Base-by-base conservation (phyloP, 768 basidiomycete genomes). In the Suillus variegatus region DNA sequence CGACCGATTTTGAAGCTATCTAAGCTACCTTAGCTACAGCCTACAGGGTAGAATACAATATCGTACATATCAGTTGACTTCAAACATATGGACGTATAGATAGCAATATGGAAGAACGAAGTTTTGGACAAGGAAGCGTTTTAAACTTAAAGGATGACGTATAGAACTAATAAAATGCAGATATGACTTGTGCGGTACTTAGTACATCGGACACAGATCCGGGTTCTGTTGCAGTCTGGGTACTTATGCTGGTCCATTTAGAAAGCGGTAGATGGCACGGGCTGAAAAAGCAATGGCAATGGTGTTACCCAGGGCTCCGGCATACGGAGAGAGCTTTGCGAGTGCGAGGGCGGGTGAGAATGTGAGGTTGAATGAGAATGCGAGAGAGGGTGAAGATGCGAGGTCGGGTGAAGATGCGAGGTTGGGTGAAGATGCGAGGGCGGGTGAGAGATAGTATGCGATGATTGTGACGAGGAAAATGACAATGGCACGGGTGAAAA, bases 271-370 rank as follows among this genome's bases (percentile, higher is more conserved):
- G 62, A 5, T 52, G 64, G 36, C 35, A 64, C 54, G 4, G 36
- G 56, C 13, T 64, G 65, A 41, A 40, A 49, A 12, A 47, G 49
- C 14, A 47, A 49, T 62, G 1, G 58, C 55, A 4, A 52, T 18
- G 35, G 68, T 9, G 56, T 28, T 10, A 41, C 44, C 74, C 75
- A 75, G 1, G 74, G 70, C 47, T 76, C 74, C 0, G 75, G 70
- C 75, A 76, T 75, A 16, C 64, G 9, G 2, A 71, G 3, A 3
- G 71, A 65, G 22, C 68, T 70, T 22, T 65, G 28, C 32, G 61
- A 47, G 9, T 60, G 72, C 12, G 61, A 20, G 10, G n/a, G 10
- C n/a, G 12, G 6, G 12, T 49, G 47, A 18, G 44, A 9, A 46
- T 61, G 71, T 12, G 61, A n/a, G 9, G 22, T 7, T 6, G 25